phyloP scores from a whole-genome alignment of 2,329 filamentous ascomycete genomes.

The Colletotrichum higginsianum region DNA sequence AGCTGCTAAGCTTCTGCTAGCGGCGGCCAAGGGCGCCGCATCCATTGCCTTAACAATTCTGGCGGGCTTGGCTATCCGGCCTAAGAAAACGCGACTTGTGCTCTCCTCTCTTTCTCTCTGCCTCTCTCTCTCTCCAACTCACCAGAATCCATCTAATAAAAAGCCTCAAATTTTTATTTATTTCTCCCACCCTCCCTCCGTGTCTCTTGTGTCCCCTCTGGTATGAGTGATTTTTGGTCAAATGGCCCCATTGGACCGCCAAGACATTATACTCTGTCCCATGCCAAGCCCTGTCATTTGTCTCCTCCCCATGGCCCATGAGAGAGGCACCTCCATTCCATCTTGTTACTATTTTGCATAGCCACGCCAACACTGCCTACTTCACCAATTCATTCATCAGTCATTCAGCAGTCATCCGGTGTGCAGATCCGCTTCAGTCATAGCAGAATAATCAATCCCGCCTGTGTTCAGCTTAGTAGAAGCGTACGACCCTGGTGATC shows the following conservation, averaged over 20 bases:
- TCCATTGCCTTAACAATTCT: conserved; percentile 34
- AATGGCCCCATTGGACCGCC: conserved; percentile 37
- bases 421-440: no score
- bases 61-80: conserved; percentile 20
- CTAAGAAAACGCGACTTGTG: conserved; percentile 36
- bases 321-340: no score
- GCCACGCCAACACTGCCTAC: conserved; percentile 7
- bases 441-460: no score
- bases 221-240: conserved; percentile 34
- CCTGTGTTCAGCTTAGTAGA: no score
- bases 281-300: conserved; percentile 24
- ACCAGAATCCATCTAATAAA: no score
- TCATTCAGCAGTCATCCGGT: background rate
- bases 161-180: background rate
- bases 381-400: background rate
- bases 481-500: no score
- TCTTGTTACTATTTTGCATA: conserved; percentile 4
- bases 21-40: conserved; percentile 37
- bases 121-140: no score
- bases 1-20: conserved; percentile 43
- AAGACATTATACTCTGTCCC: conserved; percentile 24
- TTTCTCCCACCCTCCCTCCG: background rate
- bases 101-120: conserved; percentile 6
- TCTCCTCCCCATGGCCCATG: no score
- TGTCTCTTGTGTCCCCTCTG: background rate